A percentile compares a stretch with the other conserved stretches of the same genome.
Conservation (phyloP, 2,329 filamentous ascomycete species). For the Sporothrix phasma region DNA sequence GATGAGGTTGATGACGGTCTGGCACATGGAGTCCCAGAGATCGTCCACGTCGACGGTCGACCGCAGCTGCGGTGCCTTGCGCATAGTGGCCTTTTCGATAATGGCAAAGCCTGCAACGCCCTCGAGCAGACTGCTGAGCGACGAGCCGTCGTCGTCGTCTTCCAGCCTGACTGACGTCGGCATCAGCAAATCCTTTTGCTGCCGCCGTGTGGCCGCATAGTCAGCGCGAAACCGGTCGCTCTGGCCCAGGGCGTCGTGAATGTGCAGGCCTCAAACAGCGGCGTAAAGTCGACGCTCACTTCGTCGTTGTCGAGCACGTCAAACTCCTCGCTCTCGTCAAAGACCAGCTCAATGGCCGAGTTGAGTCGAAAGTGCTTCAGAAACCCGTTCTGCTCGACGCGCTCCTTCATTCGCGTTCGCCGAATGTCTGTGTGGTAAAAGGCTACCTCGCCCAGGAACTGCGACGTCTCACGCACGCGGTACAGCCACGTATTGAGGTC, state of each 20-base stretch:
- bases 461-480: constrained; percentile 87
- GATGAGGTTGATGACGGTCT: constrained; percentile 72
- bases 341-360: constrained; percentile 89
- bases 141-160: constrained; percentile 75
- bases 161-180: constrained; percentile 66
- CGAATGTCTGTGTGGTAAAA: constrained; percentile 93
- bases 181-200: constrained; percentile 84
- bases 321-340: constrained; percentile 91
- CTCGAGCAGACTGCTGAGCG: constrained; percentile 82
- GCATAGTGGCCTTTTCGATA: constrained; percentile 89
- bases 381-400: constrained; percentile 65
- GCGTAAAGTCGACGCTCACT: constrained; percentile 86
- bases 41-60: constrained; percentile 89
- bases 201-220: constrained; percentile 81
- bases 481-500: constrained; percentile 97
- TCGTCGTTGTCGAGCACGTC: constrained; percentile 94
- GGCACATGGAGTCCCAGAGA: constrained; percentile 96
- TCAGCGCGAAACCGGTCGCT: constrained; percentile 83
- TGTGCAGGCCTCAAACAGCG: constrained; percentile 93
- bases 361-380: constrained; percentile 82
- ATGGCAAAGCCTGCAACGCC: constrained; percentile 95
- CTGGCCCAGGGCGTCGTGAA: constrained; percentile 88
- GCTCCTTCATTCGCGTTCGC: constrained; percentile 70
- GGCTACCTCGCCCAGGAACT: constrained; percentile 89
- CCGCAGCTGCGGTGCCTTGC: constrained; percentile 71